Evolutionary conservation across 176 grass and related monocot genomes (phyloP).

Genomic region (Avena eriantha): DNA sequence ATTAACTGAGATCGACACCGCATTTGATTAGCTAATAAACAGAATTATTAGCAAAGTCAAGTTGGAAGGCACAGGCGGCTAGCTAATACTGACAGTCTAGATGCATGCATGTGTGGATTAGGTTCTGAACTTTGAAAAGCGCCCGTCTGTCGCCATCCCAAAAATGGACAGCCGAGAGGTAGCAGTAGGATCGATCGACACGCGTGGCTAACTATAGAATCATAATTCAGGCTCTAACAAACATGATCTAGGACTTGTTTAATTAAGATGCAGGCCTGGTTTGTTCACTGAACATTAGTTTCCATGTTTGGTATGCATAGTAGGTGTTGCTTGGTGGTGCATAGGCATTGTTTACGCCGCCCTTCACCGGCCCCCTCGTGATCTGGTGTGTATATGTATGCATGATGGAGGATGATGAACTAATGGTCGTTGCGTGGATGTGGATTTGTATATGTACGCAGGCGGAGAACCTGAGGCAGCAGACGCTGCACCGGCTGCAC

Average conservation of each 20-base stretch:
- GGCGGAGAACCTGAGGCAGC: slow-evolving; percentile 77
- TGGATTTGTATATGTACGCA: neutral
- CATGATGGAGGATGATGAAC: neutral
- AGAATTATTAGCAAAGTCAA: neutral
- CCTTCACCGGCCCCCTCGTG: slow-evolving; percentile 47
- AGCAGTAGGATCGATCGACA: neutral
- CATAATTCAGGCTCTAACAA: neutral
- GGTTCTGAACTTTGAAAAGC: slow-evolving; percentile 41
- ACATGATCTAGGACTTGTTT: slow-evolving; percentile 30
- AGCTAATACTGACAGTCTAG: slow-evolving; percentile 14
- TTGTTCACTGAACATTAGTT: slow-evolving; percentile 7
- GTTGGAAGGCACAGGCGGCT: slow-evolving; percentile 10
- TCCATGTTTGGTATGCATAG: slow-evolving; percentile 43
- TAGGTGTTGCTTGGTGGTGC: slow-evolving; percentile 3
- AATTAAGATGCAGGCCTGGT: neutral
- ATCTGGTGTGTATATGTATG: neutral
- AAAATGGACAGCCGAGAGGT: slow-evolving; percentile 18
- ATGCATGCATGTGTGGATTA: slow-evolving; percentile 40
- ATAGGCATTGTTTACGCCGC: slow-evolving; percentile 37
- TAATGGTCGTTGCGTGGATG: neutral
- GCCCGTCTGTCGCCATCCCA: slow-evolving; percentile 51
- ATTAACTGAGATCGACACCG: slow-evolving; percentile 44
- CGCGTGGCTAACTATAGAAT: neutral
- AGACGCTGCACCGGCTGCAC: slow-evolving; percentile 69
- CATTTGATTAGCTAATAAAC: slow-evolving; percentile 24